Evolutionary conservation across 495 filamentous ascomycete genomes (phyloP), one percentile per base, ranked within the genome.

Genomic region (Aspergillus wentii): DNA sequence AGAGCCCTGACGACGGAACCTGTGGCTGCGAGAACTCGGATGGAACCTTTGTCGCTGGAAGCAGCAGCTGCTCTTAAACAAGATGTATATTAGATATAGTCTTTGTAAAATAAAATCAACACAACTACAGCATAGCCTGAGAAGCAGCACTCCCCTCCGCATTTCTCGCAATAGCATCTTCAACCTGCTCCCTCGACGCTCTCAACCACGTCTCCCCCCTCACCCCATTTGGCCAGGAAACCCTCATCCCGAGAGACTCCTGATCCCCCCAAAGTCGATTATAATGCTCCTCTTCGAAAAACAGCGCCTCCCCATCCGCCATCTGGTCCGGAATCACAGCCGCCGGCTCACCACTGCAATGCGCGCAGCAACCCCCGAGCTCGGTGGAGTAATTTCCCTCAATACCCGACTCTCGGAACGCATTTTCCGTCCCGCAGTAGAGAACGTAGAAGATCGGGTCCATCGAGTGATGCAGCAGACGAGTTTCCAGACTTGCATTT

Each of bases 1-100:
- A 50, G 40, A 48, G 53, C 35, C 61, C 61, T 3, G 35, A 55
- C 10, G 55, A 50, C 14, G 61, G 61, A 15, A 47, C 49, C 15
- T 65, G 61, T 47, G 61, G 61, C 1, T 65, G 61, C 30, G 61
- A 65, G 48, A 51, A 62, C 31, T 62, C 58, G 6, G 49, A 60
- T 48, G 58, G 61, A n/a, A 53, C 44, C 1, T 65, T 65, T 38
- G 40, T 62, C 45, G 36, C 41, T 30, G 56, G 61, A 1, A 44
- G 49, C 22, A 36, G 29, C 25, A 56, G 41, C 41, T 64, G 60
- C 35, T 41, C 46, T 26, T 59, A 48, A 22, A 22, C n/a, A n/a
- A n/a, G n/a, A n/a, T n/a, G n/a, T n/a, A n/a, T n/a, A n/a, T n/a
- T n/a, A n/a, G n/a, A n/a, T n/a, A n/a, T n/a, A n/a, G n/a, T n/a